Base-by-base conservation (phyloP, 2,329 filamentous ascomycete species). In the Fusarium sp. region DNA sequence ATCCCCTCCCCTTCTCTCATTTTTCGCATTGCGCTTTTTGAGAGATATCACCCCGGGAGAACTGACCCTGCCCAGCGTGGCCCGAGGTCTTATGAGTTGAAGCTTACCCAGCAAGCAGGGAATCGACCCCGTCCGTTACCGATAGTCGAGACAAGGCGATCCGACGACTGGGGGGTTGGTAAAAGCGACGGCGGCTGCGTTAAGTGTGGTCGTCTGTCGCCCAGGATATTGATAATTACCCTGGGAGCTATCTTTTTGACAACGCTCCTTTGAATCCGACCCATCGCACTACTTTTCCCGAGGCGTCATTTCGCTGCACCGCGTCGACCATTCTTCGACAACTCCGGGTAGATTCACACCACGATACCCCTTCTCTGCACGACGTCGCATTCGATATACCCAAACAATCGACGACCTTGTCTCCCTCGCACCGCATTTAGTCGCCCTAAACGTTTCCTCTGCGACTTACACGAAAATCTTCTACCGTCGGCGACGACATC, bases 151-250 rank as follows among this genome's bases (percentile, higher is more conserved):
- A 59, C 56, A 63, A 69, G 65, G 65, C 66, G 45, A 74, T 69
- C 61, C 47, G 65, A 70, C 71, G 66, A 71, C 68, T 75, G 58
- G 74, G 74, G 74, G 68, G 65, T 72, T 71, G 74, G 74, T 63
- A 75, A 66, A 69, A 71, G 70, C 59, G 64, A 70, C 63, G 70
- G 58, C 67, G 62, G 45, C 62, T 45, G 45, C 66, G 58, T 57
- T 35, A 59, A 66, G 62, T 64, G 33, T 68, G 62, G 56, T 47
- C 60, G 58, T 73, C 45, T 33, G 65, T 65, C 63, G 65, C 63
- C 72, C 61, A 63, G 67, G 68, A 68, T 65, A 60, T 69, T 63
- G 71, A 73, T 67, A 70, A 68, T 70, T 69, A 65, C 65, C 70
- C 66, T 60, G 47, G 62, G 68, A 71, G 57, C 64, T 67, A 68